Evolutionary conservation across 2,329 filamentous ascomycete species (phyloP).

Genomic region (Talaromyces amestolkiae): DNA sequence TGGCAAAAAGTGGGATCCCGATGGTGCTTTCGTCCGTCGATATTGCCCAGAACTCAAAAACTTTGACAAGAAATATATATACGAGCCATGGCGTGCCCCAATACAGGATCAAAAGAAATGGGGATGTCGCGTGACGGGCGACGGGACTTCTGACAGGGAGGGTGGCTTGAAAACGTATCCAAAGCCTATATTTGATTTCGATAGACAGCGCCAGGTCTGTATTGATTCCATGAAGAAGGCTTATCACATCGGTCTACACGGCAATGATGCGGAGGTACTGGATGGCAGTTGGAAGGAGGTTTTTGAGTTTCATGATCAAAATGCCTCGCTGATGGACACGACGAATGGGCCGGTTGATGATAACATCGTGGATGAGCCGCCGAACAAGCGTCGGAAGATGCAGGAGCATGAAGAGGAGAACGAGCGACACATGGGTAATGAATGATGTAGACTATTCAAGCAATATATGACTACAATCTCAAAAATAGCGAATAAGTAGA

Average conservation of each 20-base stretch:
- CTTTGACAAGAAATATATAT: conserved; percentile 68
- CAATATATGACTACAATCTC: too few species aligned
- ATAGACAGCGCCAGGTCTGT: conserved; percentile 60
- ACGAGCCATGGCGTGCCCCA: conserved; percentile 63
- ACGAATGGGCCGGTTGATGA: conserved; percentile 7
- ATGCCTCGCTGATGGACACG: conserved; percentile 8
- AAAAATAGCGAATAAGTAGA: too few species aligned
- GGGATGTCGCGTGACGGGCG: conserved; percentile 59
- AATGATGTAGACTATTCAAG: too few species aligned
- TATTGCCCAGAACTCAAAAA: conserved; percentile 66
- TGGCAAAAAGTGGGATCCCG: conserved; percentile 71
- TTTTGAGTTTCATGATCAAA: conserved; percentile 1
- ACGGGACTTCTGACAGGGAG: conserved; percentile 46
- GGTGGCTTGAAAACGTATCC: conserved; percentile 58
- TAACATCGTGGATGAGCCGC: not conserved
- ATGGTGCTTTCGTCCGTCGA: conserved; percentile 59
- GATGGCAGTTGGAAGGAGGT: conserved; percentile 8
- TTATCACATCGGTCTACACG: conserved; percentile 63
- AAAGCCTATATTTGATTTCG: conserved; percentile 76
- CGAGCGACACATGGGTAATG: conserved; percentile 21
- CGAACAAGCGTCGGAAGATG: conserved; percentile 11
- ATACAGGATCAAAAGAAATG: conserved; percentile 67
- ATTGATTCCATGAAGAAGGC: conserved; percentile 68
- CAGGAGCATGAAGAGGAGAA: conserved; percentile 14
- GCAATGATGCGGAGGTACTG: conserved; percentile 53